Conservation (phyloP, 148 eudicot species). For the Rhododendron henanense region DNA sequence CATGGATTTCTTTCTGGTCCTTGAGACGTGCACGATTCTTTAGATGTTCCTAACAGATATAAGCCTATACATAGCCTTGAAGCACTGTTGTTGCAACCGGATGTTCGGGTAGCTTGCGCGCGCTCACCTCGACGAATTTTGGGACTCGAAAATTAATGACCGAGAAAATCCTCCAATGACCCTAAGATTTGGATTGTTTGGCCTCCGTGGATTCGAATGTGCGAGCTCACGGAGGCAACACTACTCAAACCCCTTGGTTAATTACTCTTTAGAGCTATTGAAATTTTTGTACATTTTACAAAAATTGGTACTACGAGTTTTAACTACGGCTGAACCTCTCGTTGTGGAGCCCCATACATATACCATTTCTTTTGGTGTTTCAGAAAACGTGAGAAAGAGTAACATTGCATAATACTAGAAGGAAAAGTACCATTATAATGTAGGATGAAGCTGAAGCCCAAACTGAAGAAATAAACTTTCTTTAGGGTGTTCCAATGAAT, state of each 20-base stretch:
- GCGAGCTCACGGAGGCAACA: not conserved
- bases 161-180: not conserved
- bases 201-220: not conserved
- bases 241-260: not conserved
- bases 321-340: not conserved
- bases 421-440: not conserved
- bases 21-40: not conserved
- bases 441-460: not conserved
- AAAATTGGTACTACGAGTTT: not conserved
- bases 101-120: no score
- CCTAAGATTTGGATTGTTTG: not conserved
- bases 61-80: not conserved
- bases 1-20: not conserved
- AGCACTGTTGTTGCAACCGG: not conserved
- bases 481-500: not conserved
- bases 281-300: not conserved
- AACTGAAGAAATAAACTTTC: not conserved
- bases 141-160: no score
- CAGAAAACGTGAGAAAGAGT: not conserved
- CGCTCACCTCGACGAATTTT: no score
- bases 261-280: no score
- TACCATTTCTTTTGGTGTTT: not conserved
- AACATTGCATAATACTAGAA: not conserved
- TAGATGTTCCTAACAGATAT: not conserved
- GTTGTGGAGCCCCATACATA: not conserved